A percentile compares a stretch with the other conserved stretches of the same genome.
These are phyloP conservation scores for Fusarium albosuccineum DNA, from an alignment of 2,329 filamentous ascomycete genomes.

Conservation along the genomic window DNA sequence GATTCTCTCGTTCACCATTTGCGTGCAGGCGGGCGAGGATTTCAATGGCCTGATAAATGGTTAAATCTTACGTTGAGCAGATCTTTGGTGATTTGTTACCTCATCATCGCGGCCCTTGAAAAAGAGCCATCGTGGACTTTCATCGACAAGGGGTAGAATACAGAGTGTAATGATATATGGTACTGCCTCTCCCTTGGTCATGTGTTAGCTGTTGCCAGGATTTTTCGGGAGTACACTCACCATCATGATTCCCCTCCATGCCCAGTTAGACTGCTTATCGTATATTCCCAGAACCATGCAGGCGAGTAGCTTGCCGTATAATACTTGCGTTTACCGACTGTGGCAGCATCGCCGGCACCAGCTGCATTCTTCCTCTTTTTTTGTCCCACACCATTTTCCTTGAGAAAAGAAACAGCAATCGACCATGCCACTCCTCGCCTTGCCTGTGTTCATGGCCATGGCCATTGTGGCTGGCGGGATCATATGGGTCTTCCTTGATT, in stretches of 20 bases:
- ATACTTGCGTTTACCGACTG: no score
- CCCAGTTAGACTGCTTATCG: conserved; percentile 21
- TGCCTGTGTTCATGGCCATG: background rate
- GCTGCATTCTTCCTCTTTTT: no score
- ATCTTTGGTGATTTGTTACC: background rate
- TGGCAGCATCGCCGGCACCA: no score
- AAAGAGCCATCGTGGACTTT: conserved; percentile 22
- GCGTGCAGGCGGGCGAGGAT: conserved; percentile 14
- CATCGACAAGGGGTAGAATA: conserved; percentile 15
- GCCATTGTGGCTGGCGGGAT: background rate
- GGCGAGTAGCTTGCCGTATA: background rate
- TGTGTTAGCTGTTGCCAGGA: background rate
- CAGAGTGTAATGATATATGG: conserved; percentile 17
- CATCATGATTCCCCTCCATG: conserved; percentile 24
- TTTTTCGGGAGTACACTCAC: conserved; percentile 1
- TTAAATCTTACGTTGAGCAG: background rate
- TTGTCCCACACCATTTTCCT: background rate
- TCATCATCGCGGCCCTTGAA: conserved; percentile 8
- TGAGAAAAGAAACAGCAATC: background rate
- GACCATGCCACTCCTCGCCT: background rate
- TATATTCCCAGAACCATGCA: conserved; percentile 20
- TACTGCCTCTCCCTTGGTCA: conserved; percentile 15
- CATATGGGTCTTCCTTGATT: background rate
- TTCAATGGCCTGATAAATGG: conserved; percentile 5
- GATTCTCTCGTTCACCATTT: conserved; percentile 7